Base-by-base conservation (phyloP, 129 eudicot species). In the Chrysanthemum seticuspe region DNA sequence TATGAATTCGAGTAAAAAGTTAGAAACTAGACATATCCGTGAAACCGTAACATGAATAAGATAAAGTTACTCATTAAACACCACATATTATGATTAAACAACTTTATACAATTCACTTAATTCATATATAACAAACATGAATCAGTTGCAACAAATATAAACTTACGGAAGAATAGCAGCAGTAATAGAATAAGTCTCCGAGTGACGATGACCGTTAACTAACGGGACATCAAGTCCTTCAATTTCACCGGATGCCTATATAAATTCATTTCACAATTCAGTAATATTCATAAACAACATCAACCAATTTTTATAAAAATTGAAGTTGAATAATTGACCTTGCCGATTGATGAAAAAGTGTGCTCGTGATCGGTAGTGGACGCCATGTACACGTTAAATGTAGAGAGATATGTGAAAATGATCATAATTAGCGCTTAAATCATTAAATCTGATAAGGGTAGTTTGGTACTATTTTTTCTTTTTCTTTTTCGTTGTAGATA, bases 141-240 rank as follows among this genome's bases (percentile, higher is more conserved):
- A 75, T 56, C 16, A 70, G 53, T 34, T 4, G 7, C 40, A 34
- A 34, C 59, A 52, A 40, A 67, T 60, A 78, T 25, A 73, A 23
- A 84, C 92, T 87, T 68, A 93, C 98, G 98, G 87, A 48, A 87
- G 82, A 54, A 87, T 70, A 6, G 87, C 89, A 48, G 96, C 72
- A 40, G 69, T 74, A 55, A 85, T 55, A 2, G 96, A 89, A 70
- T 85, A 93, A 4, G 71, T 77, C 29, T 86, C 87, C 2, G 64
- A 45, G 3, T 72, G 87, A 40, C 59, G 80, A 7, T 65, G 54
- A 18, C 75, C 79, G 34, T 76, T 71, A 36, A 87, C 16, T 59
- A 89, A 85, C 57, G 87, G 92, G 55, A 78, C 82, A 62, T 82
- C 80, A 21, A 55, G 67, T 13, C 80, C 83, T 29, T 58, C 80